Base-by-base conservation (phyloP, 1,284 basidiomycete genomes). In the Sporisorium iseilematis-ciliati region DNA sequence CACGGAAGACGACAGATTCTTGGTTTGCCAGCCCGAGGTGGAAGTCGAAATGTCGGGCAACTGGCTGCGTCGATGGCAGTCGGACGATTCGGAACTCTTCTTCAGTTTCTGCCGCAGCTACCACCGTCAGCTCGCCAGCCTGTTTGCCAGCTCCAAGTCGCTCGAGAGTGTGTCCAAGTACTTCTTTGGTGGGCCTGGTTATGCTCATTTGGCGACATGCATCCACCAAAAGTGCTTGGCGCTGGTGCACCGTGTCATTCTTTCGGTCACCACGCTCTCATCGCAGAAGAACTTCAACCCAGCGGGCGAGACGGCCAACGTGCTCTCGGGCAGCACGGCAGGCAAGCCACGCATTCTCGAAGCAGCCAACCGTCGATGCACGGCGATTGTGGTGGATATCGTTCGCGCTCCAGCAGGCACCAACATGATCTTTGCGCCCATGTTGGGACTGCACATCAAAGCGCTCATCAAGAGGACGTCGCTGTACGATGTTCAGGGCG, bases 251-350 rank as follows among this genome's bases (percentile, higher is more conserved):
- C 69, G 81, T 5, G 81, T 81, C 52, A 82, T 83, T 43, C 57
- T 83, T 29, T 82, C 80, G 6, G 81, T 83, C 58, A 83, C 81
- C 6, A 83, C 81, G 51, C 75, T 83, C 20, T 80, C 78, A n/a
- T 82, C 80, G 50, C 81, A 83, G 61, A 83, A 83, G 65, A 82
- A 79, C 46, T 82, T 82, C 70, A 83, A 83, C 29, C 80, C 81
- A 0, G 73, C 65, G 1, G 81, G 80, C 23, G 81, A 83, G 62
- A 83, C 80, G 20, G 81, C 81, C 57, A 82, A 83, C 43, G 81
- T 83, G 38, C 68, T 83, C 1, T 79, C 79, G 8, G 81, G 81
- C 25, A 79, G 77, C 57, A 83, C 81, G 0, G 77, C 80, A 10
- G 81, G 81, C 51, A 82, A 83, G 63, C 81, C 81, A 8, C 72